A percentile compares a stretch with the other conserved stretches of the same genome.
phyloP scores from a whole-genome alignment of 1,139 yeast genomes.

The Candida sp. region DNA sequence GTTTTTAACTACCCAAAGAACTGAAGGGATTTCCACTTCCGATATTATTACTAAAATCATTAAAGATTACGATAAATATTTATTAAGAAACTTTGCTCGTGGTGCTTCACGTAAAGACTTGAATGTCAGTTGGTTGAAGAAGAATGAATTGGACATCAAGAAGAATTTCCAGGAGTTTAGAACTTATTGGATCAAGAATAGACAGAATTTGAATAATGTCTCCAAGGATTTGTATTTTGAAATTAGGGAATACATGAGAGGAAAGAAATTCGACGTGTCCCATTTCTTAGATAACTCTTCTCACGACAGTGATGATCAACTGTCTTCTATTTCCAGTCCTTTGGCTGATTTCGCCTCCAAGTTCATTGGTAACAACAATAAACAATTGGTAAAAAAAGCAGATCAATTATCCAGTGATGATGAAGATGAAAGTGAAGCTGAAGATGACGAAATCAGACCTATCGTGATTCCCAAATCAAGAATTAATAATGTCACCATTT shows the following conservation, averaged over 20 bases:
- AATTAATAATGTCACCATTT: not conserved
- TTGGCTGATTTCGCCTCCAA: constrained; percentile 60
- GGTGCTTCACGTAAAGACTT: constrained; percentile 97
- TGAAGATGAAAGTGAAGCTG: too few relatives aligned
- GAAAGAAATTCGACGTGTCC: constrained; percentile 42
- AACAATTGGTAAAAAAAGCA: constrained; percentile 45
- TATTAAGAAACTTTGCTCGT: constrained; percentile 95
- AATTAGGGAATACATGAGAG: constrained; percentile 68
- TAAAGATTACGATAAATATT: constrained; percentile 92
- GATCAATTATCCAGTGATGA: constrained; percentile 9
- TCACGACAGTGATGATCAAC: constrained; percentile 22
- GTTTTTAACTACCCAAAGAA: constrained; percentile 93
- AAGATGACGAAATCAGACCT: constrained; percentile 13
- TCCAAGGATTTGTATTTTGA: constrained; percentile 83
- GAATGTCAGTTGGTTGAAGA: constrained; percentile 95
- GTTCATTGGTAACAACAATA: constrained; percentile 54
- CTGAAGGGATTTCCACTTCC: constrained; percentile 94
- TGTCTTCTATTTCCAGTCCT: constrained; percentile 41
- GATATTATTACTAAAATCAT: constrained; percentile 95
- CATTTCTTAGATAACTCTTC: constrained; percentile 22
- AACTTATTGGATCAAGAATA: constrained; percentile 75
- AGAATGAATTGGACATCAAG: constrained; percentile 91
- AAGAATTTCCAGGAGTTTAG: constrained; percentile 88
- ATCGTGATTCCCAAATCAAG: constrained; percentile 5
- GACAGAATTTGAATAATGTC: constrained; percentile 64